Evolutionary conservation across 768 basidiomycete genomes (phyloP).

Genomic region (Pulveroboletus sp.): DNA sequence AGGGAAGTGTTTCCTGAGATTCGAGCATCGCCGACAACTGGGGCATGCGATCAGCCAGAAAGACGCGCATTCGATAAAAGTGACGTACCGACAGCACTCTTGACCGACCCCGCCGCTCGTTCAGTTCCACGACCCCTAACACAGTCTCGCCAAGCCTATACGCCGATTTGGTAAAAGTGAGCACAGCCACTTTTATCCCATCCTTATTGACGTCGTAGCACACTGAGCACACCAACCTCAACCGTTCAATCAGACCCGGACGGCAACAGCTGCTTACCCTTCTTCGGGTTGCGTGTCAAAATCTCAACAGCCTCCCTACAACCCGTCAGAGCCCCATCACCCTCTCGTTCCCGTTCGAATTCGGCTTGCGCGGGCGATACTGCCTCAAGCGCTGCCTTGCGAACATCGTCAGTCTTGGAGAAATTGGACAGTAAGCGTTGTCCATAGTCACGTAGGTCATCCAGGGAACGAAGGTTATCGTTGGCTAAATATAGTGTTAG

Average conservation of each 20-base stretch:
- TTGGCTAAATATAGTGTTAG: conserved; percentile 11
- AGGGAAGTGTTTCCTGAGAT: conserved; percentile 80
- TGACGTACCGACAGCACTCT: conserved; percentile 76
- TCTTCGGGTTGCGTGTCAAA: conserved; percentile 82
- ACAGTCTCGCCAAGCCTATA: conserved; percentile 93
- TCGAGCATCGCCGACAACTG: conserved; percentile 88
- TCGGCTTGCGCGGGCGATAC: conserved; percentile 21
- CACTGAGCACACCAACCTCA: conserved; percentile 38
- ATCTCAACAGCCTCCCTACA: conserved; percentile 89
- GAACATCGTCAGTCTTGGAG: conserved; percentile 29
- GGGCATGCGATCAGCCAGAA: conserved; percentile 1
- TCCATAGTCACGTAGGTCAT: conserved; percentile 52
- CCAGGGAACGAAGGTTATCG: conserved; percentile 28
- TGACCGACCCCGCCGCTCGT: conserved; percentile 60
- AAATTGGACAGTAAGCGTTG: conserved; percentile 45
- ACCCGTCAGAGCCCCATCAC: conserved; percentile 44
- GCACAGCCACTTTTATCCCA: conserved; percentile 78
- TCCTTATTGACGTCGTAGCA: conserved; percentile 97
- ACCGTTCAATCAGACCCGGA: neutral
- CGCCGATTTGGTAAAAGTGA: conserved; percentile 89
- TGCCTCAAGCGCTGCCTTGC: conserved; percentile 23
- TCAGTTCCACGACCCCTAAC: conserved; percentile 82
- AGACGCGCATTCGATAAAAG: neutral
- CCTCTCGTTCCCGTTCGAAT: conserved; percentile 32
- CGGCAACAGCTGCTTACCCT: conserved; percentile 47